Conservation (phyloP, 768 basidiomycete species). For the Agrocybe praecox region DNA sequence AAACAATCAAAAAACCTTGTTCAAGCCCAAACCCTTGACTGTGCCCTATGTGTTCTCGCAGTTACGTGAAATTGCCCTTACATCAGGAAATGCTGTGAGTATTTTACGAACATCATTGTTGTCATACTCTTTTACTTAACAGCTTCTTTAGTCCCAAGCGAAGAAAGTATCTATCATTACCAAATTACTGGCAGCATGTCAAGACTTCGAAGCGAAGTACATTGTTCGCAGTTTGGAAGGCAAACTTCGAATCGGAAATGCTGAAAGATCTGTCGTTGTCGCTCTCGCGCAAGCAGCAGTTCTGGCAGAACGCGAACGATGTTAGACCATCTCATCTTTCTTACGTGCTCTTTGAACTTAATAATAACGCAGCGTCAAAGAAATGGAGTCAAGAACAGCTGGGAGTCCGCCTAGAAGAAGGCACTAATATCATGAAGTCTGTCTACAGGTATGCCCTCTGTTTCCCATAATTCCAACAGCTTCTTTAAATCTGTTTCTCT, state of each 20-base stretch:
- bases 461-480: slow-evolving; percentile 4
- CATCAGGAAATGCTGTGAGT: slow-evolving; percentile 77
- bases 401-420: slow-evolving; percentile 72
- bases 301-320: slow-evolving; percentile 72
- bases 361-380: slow-evolving; percentile 56
- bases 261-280: slow-evolving; percentile 93
- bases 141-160: slow-evolving; percentile 73
- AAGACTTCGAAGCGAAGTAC: slow-evolving; percentile 93
- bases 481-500: slow-evolving; percentile 25
- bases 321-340: slow-evolving; percentile 30
- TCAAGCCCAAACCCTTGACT: slow-evolving; percentile 91
- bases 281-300: slow-evolving; percentile 92
- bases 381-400: slow-evolving; percentile 78
- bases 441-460: slow-evolving; percentile 78
- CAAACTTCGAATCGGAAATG: slow-evolving; percentile 95
- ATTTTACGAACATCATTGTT: not conserved
- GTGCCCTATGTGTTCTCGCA: slow-evolving; percentile 89
- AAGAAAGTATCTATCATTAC: slow-evolving; percentile 97
- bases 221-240: slow-evolving; percentile 95
- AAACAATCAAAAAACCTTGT: slow-evolving; percentile 89
- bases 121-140: not conserved
- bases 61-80: slow-evolving; percentile 87
- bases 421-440: slow-evolving; percentile 75
- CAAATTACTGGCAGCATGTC: slow-evolving; percentile 89
- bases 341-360: slow-evolving; percentile 3